Evolutionary conservation across 331 rosid genomes (phyloP), one percentile per base, ranked within the genome.

Genomic region (Malus hybrid): DNA sequence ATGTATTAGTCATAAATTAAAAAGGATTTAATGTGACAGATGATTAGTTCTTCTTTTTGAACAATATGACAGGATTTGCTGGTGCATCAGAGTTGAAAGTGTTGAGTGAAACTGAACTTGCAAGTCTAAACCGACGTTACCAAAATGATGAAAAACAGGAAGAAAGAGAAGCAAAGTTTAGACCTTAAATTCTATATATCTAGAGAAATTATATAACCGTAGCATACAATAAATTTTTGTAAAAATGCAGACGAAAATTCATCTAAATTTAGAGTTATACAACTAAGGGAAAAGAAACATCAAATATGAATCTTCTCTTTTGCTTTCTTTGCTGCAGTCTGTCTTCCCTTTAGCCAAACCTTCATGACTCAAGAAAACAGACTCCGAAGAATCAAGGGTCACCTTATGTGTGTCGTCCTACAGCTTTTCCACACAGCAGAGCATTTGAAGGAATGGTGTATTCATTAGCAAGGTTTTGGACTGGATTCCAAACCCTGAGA

Each of bases 381-480:
- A 24, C 52, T 5, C 5, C 5, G 18, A 61, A 65, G 22, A 20
- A 19, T 19, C n/a, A 10, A 5, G 13, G 63, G 50, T 44, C 14
- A 29, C 4, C 60, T 59, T 84, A 86, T 54, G 73, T 65, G 57
- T 79, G 93, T 73, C 75, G 84, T 63, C 93, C 92, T 13, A 84
- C 31, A 55, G 99, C 97, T 89, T 88, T 95, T 79, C 99, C 97
- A 4, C 99, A 95, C 11, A 89, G 85, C 28, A 95, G 79, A 62
- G 66, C 96, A 65, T 92, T 95, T 16, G 82, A 18, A 67, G 99
- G 97, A 78, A 92, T 89, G 76, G 75, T 69, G 63, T 95, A 95
- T 80, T 95, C 99, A 81, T 90, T 95, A 20, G 93, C 86, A 70
- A 87, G 88, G 81, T 79, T 87, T 4, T 34, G 91, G n/a, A 77